Conservation (phyloP, 169 alveolate genomes). For the Cystoisospora suis region DNA sequence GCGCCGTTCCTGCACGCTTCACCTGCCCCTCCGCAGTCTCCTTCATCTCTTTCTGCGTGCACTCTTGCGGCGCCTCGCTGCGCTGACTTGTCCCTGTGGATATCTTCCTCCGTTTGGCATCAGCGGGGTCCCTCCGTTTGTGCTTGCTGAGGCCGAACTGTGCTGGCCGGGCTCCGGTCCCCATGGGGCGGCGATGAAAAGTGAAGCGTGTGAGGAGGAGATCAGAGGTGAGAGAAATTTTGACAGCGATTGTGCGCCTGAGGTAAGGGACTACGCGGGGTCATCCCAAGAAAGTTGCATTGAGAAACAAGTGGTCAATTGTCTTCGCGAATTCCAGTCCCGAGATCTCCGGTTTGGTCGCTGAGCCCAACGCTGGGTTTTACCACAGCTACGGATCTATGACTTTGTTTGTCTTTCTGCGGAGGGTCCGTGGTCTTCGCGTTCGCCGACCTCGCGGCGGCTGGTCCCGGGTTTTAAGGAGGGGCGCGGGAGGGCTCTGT, state of each 20-base stretch:
- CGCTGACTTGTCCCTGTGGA: not conserved
- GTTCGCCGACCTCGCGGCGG: too few relatives aligned
- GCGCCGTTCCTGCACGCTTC: too few relatives aligned
- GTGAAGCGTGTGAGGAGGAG: not conserved
- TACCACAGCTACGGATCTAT: too few relatives aligned
- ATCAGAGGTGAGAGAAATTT: not conserved
- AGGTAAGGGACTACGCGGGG: not conserved
- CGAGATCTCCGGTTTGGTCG: slow-evolving; percentile 27
- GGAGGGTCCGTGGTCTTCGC: too few relatives aligned
- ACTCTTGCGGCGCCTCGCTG: not conserved
- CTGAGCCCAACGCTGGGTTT: too few relatives aligned
- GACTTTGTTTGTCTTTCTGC: too few relatives aligned
- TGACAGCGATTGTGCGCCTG: not conserved
- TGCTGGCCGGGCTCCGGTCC: slow-evolving; percentile 22
- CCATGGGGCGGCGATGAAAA: not conserved
- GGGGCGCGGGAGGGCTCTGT: too few relatives aligned
- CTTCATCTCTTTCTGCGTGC: not conserved
- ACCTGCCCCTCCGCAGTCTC: not conserved
- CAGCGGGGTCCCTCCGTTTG: slow-evolving; percentile 12
- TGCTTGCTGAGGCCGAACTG: slow-evolving; percentile 25
- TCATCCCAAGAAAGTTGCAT: not conserved
- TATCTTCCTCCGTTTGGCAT: slow-evolving; percentile 11
- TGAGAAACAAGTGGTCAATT: not conserved
- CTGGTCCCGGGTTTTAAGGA: too few relatives aligned
- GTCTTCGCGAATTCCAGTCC: not conserved